Conservation (phyloP, 805 yeast species). For the Lipomyces oligophaga region DNA sequence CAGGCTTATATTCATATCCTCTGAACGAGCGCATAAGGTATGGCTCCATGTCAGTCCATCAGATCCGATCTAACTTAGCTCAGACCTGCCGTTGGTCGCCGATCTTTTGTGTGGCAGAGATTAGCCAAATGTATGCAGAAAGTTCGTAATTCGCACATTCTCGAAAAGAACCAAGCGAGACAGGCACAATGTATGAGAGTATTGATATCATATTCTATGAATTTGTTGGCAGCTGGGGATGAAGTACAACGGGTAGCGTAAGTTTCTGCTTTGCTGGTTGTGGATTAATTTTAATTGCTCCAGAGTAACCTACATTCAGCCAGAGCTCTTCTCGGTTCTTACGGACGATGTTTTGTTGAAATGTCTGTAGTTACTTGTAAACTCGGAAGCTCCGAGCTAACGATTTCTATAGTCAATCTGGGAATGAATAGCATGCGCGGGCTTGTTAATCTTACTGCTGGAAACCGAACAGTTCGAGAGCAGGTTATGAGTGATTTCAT, state of each 20-base stretch:
- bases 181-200: not conserved
- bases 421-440: conserved; percentile 4
- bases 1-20: too few species aligned
- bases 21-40: too few species aligned
- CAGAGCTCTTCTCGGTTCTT: conserved; percentile 5
- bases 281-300: too few species aligned
- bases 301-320: not conserved
- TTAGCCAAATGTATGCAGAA: not conserved
- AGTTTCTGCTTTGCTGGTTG: not conserved
- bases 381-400: too few species aligned
- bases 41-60: too few species aligned
- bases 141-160: not conserved
- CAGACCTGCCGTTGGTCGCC: conserved; percentile 4
- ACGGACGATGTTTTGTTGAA: conserved; percentile 3
- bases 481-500: conserved; percentile 11
- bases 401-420: not conserved
- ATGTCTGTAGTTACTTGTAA: not conserved
- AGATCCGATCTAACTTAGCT: too few species aligned
- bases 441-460: conserved; percentile 18
- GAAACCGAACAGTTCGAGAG: conserved; percentile 8
- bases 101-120: conserved; percentile 1
- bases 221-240: conserved; percentile 18
- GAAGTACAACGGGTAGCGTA: conserved; percentile 12
- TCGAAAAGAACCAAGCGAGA: not conserved
- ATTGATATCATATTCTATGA: conserved; percentile 13